phyloP scores from a whole-genome alignment of 805 yeast genomes.

The Metschnikowia noctiluminum region DNA sequence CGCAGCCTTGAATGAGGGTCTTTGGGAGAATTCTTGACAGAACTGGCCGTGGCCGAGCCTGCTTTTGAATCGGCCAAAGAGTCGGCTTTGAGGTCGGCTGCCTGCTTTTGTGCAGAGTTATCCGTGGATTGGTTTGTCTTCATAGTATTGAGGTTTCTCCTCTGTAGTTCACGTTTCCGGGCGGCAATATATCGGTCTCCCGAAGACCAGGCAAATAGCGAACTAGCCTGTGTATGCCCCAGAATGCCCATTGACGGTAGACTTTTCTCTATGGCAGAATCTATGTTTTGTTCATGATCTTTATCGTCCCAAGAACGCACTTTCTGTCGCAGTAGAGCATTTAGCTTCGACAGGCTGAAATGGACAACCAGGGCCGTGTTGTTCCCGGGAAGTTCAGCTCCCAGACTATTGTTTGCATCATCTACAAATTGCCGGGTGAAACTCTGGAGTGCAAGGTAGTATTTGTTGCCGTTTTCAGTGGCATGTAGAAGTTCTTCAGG shows the following conservation, averaged over 20 bases:
- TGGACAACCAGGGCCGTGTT: conserved; percentile 19
- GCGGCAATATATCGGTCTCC: conserved; percentile 37
- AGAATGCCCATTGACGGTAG: not conserved
- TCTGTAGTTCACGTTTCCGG: conserved; percentile 26
- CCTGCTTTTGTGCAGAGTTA: too few relatives aligned
- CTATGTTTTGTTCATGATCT: conserved; percentile 1
- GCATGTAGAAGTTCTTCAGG: conserved; percentile 36
- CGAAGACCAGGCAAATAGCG: conserved; percentile 44
- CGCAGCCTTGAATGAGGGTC: conserved; percentile 7
- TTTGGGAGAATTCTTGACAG: not conserved
- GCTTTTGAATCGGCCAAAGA: too few relatives aligned
- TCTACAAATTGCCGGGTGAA: conserved; percentile 32
- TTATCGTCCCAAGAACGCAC: conserved; percentile 16
- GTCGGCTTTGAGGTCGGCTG: not conserved
- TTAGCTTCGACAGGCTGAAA: conserved; percentile 21
- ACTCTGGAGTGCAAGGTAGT: conserved; percentile 33
- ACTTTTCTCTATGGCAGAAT: not conserved
- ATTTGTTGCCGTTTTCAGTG: conserved; percentile 27
- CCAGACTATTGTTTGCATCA: conserved; percentile 4
- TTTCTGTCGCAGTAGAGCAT: conserved; percentile 11
- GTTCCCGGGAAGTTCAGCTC: too few relatives aligned
- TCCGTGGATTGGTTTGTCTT: not conserved
- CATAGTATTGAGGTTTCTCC: not conserved
- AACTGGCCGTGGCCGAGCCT: not conserved
- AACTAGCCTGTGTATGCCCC: conserved; percentile 22